These are phyloP conservation scores for Panicum hallii DNA, from an alignment of 202 grass and related monocot genomes.

Conservation along the genomic window DNA sequence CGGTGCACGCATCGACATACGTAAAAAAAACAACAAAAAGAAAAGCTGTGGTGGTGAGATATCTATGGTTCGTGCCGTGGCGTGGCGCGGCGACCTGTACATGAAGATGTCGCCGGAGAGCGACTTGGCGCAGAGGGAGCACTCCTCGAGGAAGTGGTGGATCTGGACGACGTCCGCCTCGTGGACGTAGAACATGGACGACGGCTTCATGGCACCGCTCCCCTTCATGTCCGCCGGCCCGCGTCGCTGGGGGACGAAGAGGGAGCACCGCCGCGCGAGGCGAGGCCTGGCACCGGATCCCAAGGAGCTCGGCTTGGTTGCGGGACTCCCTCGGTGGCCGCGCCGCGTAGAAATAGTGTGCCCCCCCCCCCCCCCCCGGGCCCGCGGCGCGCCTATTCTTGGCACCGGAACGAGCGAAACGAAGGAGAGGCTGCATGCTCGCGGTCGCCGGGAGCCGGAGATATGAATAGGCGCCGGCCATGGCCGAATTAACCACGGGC, in stretches of 20 bases:
- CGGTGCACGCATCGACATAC: not conserved
- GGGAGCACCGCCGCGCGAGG: slow-evolving; percentile 42
- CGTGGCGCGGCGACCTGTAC: slow-evolving; percentile 51
- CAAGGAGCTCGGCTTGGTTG: slow-evolving; percentile 46
- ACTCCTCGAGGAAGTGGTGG: slow-evolving; percentile 81
- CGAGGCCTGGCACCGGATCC: slow-evolving; percentile 49
- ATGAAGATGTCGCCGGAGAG: slow-evolving; percentile 93
- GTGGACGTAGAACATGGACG: slow-evolving; percentile 72
- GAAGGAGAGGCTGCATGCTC: slow-evolving; percentile 36
- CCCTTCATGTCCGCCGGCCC: slow-evolving; percentile 46
- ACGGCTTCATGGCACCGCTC: slow-evolving; percentile 50
- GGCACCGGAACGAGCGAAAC: not conserved
- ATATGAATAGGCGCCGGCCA: slow-evolving; percentile 13
- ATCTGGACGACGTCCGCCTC: slow-evolving; percentile 44
- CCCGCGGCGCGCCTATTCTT: slow-evolving; percentile 38
- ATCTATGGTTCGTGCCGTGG: not conserved
- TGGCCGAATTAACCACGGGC: not conserved
- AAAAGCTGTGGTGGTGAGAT: not conserved
- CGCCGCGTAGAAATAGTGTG: slow-evolving; percentile 43
- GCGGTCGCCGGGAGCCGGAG: not conserved
- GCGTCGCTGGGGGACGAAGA: slow-evolving; percentile 42
- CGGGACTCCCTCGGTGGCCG: not conserved
- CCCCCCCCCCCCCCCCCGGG: too few species aligned
- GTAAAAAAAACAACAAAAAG: not conserved
- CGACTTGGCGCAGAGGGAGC: slow-evolving; percentile 73